Percentiles rank a stretch among this genome's conserved stretches.
Conservation (phyloP, 2,329 filamentous ascomycete genomes). For the Setomelanomma holmii region DNA sequence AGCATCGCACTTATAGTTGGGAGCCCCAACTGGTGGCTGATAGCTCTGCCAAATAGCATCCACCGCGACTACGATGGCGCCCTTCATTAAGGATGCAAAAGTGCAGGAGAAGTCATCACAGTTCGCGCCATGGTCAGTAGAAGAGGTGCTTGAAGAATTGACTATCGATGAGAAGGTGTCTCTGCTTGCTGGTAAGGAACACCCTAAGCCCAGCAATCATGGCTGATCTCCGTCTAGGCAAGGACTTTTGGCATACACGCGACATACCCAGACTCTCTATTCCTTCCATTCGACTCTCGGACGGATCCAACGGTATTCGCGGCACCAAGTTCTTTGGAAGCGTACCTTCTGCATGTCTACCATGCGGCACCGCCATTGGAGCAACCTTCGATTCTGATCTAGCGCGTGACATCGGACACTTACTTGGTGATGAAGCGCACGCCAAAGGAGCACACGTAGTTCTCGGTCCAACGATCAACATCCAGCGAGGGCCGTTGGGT, state of each 20-base stretch:
- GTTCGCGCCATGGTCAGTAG: background rate
- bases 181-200: background rate
- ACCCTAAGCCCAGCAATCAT: too few relatives aligned
- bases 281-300: conserved; percentile 46
- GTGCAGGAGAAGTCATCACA: background rate
- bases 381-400: conserved; percentile 77
- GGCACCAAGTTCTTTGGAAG: conserved; percentile 68
- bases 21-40: too few relatives aligned
- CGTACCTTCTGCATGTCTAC: conserved; percentile 69
- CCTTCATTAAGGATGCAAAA: background rate
- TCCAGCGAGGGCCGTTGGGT: conserved; percentile 13
- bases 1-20: too few relatives aligned
- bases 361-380: conserved; percentile 68
- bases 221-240: background rate
- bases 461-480: conserved; percentile 39
- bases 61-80: background rate
- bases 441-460: conserved; percentile 14
- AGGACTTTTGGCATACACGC: conserved; percentile 1
- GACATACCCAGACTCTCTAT: background rate
- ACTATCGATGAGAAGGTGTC: background rate
- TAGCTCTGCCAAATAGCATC: too few relatives aligned
- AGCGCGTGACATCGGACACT: conserved; percentile 67
- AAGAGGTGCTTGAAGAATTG: background rate
- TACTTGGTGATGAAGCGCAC: conserved; percentile 68
- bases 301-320: conserved; percentile 71